A percentile compares a stretch with the other conserved stretches of the same genome.
Evolutionary conservation across 768 basidiomycete species (phyloP).

Genomic region (Naematelia encephala): DNA sequence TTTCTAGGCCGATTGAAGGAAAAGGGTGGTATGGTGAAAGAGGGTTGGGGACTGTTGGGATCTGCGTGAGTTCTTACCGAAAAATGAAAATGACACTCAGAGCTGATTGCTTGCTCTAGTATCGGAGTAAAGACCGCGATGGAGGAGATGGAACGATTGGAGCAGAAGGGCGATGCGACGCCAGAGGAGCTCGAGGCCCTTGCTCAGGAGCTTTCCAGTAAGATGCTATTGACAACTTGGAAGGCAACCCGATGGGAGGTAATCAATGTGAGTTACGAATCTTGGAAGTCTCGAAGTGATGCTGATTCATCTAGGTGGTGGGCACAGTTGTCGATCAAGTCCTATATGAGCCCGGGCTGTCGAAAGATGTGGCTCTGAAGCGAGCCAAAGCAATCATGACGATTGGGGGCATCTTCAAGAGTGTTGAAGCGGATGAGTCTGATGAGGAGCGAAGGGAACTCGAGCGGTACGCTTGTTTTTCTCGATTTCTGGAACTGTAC

Average conservation of each 20-base stretch:
- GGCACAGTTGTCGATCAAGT: constrained; percentile 74
- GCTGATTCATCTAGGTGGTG: constrained; percentile 12
- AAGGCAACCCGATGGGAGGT: constrained; percentile 94
- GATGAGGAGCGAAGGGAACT: constrained; percentile 92
- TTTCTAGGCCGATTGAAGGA: constrained; percentile 94
- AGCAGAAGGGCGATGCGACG: constrained; percentile 78
- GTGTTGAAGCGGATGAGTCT: constrained; percentile 76
- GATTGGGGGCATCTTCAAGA: constrained; percentile 86
- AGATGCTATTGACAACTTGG: constrained; percentile 97
- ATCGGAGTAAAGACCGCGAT: constrained; percentile 74
- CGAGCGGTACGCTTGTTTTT: constrained; percentile 64
- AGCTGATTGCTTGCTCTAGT: too few relatives aligned
- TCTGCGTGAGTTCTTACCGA: constrained; percentile 68
- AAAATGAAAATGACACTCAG: constrained; percentile 4
- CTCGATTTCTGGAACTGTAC: neutral
- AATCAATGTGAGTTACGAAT: constrained; percentile 72
- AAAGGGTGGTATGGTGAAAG: constrained; percentile 86
- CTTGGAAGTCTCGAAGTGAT: neutral
- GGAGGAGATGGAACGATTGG: constrained; percentile 87
- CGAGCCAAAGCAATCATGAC: constrained; percentile 89
- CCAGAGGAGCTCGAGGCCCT: constrained; percentile 82
- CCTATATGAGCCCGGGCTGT: constrained; percentile 70
- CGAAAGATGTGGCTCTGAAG: constrained; percentile 68
- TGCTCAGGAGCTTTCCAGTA: constrained; percentile 90
- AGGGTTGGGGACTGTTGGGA: constrained; percentile 93